Evolutionary conservation across 1,284 basidiomycete species (phyloP).

Genomic region (Sutorius eximius): DNA sequence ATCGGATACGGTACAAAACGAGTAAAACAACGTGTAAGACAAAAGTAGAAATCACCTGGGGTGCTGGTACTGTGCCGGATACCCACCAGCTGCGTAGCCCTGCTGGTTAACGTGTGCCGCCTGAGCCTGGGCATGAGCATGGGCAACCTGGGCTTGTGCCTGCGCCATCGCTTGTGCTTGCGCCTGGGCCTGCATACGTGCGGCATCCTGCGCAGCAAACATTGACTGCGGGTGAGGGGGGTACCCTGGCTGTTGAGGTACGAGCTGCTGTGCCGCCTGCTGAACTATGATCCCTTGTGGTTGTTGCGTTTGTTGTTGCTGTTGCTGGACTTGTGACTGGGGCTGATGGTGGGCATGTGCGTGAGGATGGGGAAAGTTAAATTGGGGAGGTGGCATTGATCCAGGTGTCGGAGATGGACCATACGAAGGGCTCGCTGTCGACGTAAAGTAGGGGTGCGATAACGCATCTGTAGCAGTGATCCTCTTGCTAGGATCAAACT

Average conservation of each 20-base stretch:
- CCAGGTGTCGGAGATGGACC: conserved; percentile 49
- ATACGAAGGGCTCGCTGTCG: conserved; percentile 46
- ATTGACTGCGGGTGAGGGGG: conserved; percentile 40
- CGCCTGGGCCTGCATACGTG: conserved; percentile 42
- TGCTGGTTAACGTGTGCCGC: conserved; percentile 28
- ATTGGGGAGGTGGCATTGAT: conserved; percentile 66
- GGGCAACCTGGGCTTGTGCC: conserved; percentile 41
- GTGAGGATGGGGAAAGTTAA: conserved; percentile 67
- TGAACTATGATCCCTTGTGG: conserved; percentile 40
- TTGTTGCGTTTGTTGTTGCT: conserved; percentile 38
- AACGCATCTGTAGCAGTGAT: conserved; percentile 93
- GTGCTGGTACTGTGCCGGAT: conserved; percentile 36
- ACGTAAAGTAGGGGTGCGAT: conserved; percentile 90
- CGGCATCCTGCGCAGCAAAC: conserved; percentile 35
- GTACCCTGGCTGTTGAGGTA: conserved; percentile 37
- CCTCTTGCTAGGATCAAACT: conserved; percentile 94
- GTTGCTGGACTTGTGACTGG: conserved; percentile 44
- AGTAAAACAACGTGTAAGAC: conserved; percentile 1
- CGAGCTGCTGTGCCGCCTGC: conserved; percentile 37
- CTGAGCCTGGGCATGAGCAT: conserved; percentile 39
- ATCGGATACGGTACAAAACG: conserved; percentile 17
- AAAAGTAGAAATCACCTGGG: conserved; percentile 21
- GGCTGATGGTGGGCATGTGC: conserved; percentile 46
- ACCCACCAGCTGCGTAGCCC: conserved; percentile 29
- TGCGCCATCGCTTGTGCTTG: conserved; percentile 42